These are phyloP conservation scores for Euphorbia tirucalli DNA, from an alignment of 345 rosid species.

Conservation along the genomic window DNA sequence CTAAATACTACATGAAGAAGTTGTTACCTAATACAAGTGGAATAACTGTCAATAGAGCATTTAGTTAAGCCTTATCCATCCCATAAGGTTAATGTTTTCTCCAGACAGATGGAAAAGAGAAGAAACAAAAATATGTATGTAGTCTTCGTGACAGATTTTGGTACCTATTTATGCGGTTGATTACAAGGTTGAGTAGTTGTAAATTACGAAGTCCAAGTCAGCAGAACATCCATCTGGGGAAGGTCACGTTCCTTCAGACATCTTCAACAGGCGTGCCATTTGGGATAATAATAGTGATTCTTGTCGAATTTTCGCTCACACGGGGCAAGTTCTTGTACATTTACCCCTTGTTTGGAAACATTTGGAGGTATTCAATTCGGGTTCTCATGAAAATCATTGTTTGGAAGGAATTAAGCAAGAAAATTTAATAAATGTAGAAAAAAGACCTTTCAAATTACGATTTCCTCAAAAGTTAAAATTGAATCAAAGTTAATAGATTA, in stretches of 20 bases:
- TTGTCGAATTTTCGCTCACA: too few species aligned
- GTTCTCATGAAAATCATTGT: too few species aligned
- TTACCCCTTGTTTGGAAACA: too few species aligned
- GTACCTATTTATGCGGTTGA: background rate
- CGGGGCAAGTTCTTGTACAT: too few species aligned
- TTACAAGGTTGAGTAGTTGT: background rate
- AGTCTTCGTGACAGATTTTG: too few species aligned
- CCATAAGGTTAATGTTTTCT: background rate
- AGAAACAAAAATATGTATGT: background rate
- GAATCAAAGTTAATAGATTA: too few species aligned
- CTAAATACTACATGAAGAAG: constrained; percentile 81
- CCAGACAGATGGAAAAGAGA: background rate
- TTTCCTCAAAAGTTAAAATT: too few species aligned
- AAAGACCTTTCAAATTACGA: too few species aligned
- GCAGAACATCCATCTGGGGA: background rate
- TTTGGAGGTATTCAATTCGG: too few species aligned
- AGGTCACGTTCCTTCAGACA: background rate
- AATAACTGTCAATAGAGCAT: constrained; percentile 40
- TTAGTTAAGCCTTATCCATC: constrained; percentile 12
- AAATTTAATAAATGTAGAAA: too few species aligned
- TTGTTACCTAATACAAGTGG: constrained; percentile 77
- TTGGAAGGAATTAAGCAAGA: too few species aligned
- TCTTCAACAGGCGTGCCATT: background rate
- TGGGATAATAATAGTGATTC: background rate
- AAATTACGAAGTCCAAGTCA: background rate